Percentiles rank a stretch among this genome's conserved stretches.
These are phyloP conservation scores for Akebia trifoliata DNA, from an alignment of 164 flowering plant genomes.

Conservation along the genomic window DNA sequence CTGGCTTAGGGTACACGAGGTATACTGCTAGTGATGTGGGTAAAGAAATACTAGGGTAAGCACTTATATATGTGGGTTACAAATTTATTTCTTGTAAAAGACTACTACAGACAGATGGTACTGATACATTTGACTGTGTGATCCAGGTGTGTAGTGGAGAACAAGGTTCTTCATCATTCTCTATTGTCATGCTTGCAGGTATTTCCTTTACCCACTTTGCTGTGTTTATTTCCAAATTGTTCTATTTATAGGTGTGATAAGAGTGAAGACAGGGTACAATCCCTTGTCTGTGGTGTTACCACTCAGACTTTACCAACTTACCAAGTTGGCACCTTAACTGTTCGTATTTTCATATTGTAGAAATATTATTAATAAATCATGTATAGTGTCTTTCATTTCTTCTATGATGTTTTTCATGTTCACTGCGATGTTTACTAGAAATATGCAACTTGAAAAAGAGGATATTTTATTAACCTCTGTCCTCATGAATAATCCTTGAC, in stretches of 20 bases:
- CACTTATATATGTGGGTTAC: not conserved
- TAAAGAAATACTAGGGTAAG: conserved; percentile 85
- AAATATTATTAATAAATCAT: not conserved
- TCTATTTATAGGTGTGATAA: not conserved
- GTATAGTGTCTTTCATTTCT: not conserved
- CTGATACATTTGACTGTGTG: conserved; percentile 14
- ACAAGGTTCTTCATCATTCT: conserved; percentile 78
- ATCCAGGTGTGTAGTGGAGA: conserved; percentile 96
- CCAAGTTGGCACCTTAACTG: too few relatives aligned
- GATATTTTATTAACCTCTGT: not conserved
- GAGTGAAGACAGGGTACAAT: too few relatives aligned
- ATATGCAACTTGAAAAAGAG: not conserved
- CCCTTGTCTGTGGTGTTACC: too few relatives aligned
- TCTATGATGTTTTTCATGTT: not conserved
- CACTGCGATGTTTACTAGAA: too few relatives aligned
- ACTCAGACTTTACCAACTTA: too few relatives aligned
- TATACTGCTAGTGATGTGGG: conserved; percentile 82
- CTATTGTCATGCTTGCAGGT: conserved; percentile 75
- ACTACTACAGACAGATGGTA: conserved; percentile 12
- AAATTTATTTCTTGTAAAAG: not conserved
- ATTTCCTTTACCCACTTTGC: conserved; percentile 11
- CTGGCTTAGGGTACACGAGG: conserved; percentile 90
- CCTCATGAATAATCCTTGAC: not conserved
- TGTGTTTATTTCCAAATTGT: not conserved
- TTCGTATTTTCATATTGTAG: not conserved